These are phyloP conservation scores for Selaginella tamariscina DNA, from an alignment of 75 land plant species.

Conservation along the genomic window DNA sequence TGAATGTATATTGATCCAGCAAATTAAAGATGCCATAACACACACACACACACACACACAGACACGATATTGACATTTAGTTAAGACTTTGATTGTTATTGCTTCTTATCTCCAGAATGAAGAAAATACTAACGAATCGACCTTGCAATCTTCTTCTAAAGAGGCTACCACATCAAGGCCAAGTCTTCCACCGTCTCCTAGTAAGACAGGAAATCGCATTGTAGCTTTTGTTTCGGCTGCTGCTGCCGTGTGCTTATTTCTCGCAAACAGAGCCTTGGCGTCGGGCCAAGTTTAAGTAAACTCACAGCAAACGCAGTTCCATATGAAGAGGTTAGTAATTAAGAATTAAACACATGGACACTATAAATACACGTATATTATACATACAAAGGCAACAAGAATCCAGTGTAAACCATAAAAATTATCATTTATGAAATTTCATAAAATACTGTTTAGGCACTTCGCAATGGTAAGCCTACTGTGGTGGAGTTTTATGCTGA, in stretches of 20 bases:
- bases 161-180: too few relatives aligned
- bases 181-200: constrained; percentile 21
- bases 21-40: too few relatives aligned
- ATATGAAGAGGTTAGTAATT: constrained; percentile 63
- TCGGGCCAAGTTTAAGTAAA: constrained; percentile 44
- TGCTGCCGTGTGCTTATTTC: constrained; percentile 64
- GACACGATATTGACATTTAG: too few relatives aligned
- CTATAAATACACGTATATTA: background rate
- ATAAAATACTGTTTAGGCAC: constrained; percentile 37
- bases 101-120: too few relatives aligned
- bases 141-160: too few relatives aligned
- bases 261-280: constrained; percentile 38
- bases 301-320: constrained; percentile 54
- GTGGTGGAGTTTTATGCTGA: constrained; percentile 96
- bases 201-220: constrained; percentile 37
- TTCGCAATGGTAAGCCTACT: constrained; percentile 82
- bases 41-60: too few relatives aligned
- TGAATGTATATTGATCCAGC: too few relatives aligned
- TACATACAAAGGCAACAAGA: background rate
- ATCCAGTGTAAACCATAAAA: background rate
- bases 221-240: constrained; percentile 41
- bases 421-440: constrained; percentile 5
- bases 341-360: background rate
- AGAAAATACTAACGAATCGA: too few relatives aligned
- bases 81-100: too few relatives aligned